phyloP scores from a whole-genome alignment of 2,329 filamentous ascomycete genomes.

The Verticillium nonalfalfae region DNA sequence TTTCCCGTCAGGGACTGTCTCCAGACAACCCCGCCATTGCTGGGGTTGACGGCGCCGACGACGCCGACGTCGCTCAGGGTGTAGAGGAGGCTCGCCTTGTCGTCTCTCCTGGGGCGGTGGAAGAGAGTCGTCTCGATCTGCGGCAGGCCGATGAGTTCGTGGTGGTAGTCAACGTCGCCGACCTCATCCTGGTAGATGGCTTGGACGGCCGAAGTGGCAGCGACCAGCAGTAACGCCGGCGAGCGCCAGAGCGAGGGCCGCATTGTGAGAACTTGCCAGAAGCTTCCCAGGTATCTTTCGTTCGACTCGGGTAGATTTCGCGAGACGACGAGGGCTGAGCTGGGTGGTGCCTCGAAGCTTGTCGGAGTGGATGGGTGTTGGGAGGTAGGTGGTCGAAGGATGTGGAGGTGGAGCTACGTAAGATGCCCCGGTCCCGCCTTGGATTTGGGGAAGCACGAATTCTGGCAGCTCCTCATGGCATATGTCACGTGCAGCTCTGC shows the following conservation, averaged over 20 bases:
- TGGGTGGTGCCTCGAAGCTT: background rate
- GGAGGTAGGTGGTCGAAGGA: background rate
- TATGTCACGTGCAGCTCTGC: background rate
- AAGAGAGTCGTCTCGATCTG: constrained; percentile 86
- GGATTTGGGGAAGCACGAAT: background rate
- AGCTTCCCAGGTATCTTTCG: background rate
- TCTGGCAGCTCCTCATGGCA: background rate
- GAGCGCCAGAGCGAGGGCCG: constrained; percentile 11
- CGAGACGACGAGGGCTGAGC: background rate
- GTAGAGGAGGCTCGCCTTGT: constrained; percentile 85
- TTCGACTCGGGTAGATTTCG: background rate
- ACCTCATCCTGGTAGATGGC: constrained; percentile 90
- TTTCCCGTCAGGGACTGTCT: constrained; percentile 63
- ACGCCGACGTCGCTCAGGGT: constrained; percentile 80
- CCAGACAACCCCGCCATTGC: constrained; percentile 80
- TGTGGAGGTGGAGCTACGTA: constrained; percentile 1
- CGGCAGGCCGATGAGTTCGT: constrained; percentile 79
- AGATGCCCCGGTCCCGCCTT: background rate
- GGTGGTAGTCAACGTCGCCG: constrained; percentile 86
- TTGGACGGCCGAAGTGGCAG: constrained; percentile 34
- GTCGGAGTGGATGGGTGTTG: background rate
- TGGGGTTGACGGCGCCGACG: constrained; percentile 83
- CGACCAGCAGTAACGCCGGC: constrained; percentile 21
- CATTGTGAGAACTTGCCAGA: constrained; percentile 9
- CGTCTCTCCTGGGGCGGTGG: constrained; percentile 74